Conservation (phyloP, 2,329 filamentous ascomycete species). For the Zymoseptoria passerinii region DNA sequence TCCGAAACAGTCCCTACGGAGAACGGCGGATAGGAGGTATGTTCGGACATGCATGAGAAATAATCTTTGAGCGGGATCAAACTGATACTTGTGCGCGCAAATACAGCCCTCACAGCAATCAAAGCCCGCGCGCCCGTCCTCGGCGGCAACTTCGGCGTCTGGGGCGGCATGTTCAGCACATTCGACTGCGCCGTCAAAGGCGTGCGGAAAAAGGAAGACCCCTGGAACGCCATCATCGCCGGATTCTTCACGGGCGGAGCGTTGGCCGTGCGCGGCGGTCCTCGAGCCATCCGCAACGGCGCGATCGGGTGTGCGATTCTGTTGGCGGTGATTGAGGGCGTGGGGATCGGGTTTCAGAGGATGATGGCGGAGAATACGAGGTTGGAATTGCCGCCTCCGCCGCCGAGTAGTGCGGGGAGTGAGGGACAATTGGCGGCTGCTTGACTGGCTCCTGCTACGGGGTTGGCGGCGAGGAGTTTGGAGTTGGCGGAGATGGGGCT, state of each 20-base stretch:
- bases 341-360: constrained; percentile 89
- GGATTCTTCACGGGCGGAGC: constrained; percentile 95
- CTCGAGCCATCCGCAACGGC: constrained; percentile 85
- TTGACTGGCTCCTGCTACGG: constrained; percentile 11
- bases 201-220: constrained; percentile 81
- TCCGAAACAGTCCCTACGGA: constrained; percentile 55
- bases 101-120: constrained; percentile 72
- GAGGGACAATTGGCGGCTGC: constrained; percentile 25
- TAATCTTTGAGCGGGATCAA: not conserved
- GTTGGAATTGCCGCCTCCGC: constrained; percentile 54
- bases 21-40: constrained; percentile 81
- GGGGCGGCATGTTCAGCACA: constrained; percentile 91
- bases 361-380: constrained; percentile 87
- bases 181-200: constrained; percentile 98
- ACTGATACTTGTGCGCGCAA: not conserved
- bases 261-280: constrained; percentile 82
- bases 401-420: constrained; percentile 26
- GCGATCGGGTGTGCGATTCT: constrained; percentile 94
- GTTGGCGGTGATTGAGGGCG: constrained; percentile 91
- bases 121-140: constrained; percentile 95
- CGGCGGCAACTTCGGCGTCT: constrained; percentile 95
- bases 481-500: constrained; percentile 18
- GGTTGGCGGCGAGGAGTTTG: constrained; percentile 11
- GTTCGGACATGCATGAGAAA: not conserved
- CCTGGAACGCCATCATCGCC: constrained; percentile 95